Evolutionary conservation across 169 alveolate species (phyloP), one percentile per base, ranked within the genome.

Genomic region (Babesia ovis): DNA sequence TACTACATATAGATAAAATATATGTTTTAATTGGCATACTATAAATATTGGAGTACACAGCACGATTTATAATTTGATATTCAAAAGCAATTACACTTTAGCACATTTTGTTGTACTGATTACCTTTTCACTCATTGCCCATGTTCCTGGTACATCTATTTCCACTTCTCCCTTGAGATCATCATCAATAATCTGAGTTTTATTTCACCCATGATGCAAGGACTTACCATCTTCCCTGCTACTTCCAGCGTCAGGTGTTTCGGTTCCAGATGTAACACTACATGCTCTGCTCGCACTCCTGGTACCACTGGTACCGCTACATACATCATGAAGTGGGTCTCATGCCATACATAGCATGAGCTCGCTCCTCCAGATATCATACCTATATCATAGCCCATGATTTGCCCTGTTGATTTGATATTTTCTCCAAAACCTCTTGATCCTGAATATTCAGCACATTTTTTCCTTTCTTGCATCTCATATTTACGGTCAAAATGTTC

Each of bases 71-170:
- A n/a, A n/a, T n/a, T n/a, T n/a, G n/a, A n/a, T n/a, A n/a, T n/a
- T n/a, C n/a, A n/a, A n/a, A n/a, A n/a, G n/a, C n/a, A n/a, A n/a
- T n/a, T n/a, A n/a, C n/a, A n/a, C n/a, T n/a, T n/a, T n/a, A 2
- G 8, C 12, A 1, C 16, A 25, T 8, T 9, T 6, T 32, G 12
- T 18, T 27, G n/a, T n/a, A n/a, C n/a, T 12, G 68, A 71, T 31
- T 20, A 81, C 89, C 45, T 72, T 34, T 34, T 81, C 89, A 46
- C 84, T 71, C 89, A 81, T 81, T 37, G 69, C 83, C 89, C 89
- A 81, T 2, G 25, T 64, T 29, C 64, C 29, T 27, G 81, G 42
- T 29, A 48, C 35, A 42, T 60, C 79, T 11, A 61, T 42, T 11
- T 68, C 85, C 29, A 81, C 80, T 0, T 48, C 50, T 31, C 89